Evolutionary conservation across 2,329 filamentous ascomycete genomes (phyloP).

Genomic region (Plectosphaerella sp.): DNA sequence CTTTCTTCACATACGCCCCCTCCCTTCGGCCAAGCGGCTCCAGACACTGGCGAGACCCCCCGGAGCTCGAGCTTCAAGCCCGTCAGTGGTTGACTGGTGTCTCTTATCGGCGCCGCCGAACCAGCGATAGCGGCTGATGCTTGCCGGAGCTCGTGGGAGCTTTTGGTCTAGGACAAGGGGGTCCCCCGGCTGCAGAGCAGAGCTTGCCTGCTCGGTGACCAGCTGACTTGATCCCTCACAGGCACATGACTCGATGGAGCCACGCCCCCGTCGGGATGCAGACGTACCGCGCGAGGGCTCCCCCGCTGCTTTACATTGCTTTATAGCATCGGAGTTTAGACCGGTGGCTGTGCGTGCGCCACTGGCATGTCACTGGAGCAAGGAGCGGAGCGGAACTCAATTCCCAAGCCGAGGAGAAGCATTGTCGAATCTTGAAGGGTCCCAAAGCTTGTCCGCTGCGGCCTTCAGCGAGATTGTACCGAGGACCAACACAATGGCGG

Average conservation of each 20-base stretch:
- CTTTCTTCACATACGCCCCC: neutral
- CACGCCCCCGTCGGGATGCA: no score
- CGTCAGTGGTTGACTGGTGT: neutral
- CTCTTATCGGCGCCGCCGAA: neutral
- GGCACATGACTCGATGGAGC: slow-evolving; percentile 2
- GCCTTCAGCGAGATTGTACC: no score
- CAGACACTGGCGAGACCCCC: neutral
- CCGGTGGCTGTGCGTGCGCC: no score
- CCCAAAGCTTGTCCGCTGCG: no score
- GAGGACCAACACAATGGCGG: no score
- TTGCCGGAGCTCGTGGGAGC: neutral
- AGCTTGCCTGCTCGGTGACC: neutral
- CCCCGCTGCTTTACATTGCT: no score
- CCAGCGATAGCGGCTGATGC: neutral
- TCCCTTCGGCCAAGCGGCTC: neutral
- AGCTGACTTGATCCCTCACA: slow-evolving; percentile 2
- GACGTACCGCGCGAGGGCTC: no score
- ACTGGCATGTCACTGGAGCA: no score
- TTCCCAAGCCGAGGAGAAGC: no score
- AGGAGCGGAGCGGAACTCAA: no score
- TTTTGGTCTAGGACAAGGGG: neutral
- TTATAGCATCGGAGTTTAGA: no score
- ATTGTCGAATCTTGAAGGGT: no score
- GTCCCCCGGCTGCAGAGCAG: neutral
- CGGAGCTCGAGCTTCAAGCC: neutral